Base-by-base conservation (phyloP, 768 basidiomycete species). In the Mycena belliarum region DNA sequence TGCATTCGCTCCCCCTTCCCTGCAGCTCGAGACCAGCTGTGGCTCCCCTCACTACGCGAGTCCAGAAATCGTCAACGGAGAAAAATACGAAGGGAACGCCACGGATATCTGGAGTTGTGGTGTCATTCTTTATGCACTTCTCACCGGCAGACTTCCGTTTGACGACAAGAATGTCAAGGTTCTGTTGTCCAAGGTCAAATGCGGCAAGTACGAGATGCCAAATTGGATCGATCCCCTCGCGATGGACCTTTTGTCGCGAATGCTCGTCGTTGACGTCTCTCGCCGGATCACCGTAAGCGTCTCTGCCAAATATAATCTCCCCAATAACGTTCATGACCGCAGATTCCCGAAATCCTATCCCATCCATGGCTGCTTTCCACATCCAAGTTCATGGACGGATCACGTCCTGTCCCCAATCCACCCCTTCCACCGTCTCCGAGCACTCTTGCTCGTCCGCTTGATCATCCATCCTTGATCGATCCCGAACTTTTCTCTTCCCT, bases 21-120 rank as follows among this genome's bases (percentile, higher is more conserved):
- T 88, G 41, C 82, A 95, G 63, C 83, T 97, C 25, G 93, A 96
- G 75, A 98, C 96, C 1, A 93, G 91, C 67, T 98, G 96, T 68
- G 96, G 96, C 8, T 93, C 90, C 60, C 96, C 96, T 60, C 95
- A 98, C 72, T 98, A 98, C 61, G 96, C 95, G 6, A 92, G 89
- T 67, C 96, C 96, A 2, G 95, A 98, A 76, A 95, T 98, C 68
- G 93, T 98, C 61, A 88, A 91, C 55, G 95, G 95, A 10, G 79
- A 87, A 73, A 87, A 86, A 66, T 98, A 97, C 71, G 82, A 87
- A 71, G 95, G 95, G 33, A 88, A 87, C 40, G 88, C 91, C 6
- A 92, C 93, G 3, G 95, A 97, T 72, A 92, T 98, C 66, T 98
- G 95, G 95, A 95, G 93, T 64, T 94, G 94, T 59, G 95, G 95